Evolutionary conservation across 2,329 filamentous ascomycete genomes (phyloP), one percentile per base, ranked within the genome.

Genomic region (Eurotiales sp.): DNA sequence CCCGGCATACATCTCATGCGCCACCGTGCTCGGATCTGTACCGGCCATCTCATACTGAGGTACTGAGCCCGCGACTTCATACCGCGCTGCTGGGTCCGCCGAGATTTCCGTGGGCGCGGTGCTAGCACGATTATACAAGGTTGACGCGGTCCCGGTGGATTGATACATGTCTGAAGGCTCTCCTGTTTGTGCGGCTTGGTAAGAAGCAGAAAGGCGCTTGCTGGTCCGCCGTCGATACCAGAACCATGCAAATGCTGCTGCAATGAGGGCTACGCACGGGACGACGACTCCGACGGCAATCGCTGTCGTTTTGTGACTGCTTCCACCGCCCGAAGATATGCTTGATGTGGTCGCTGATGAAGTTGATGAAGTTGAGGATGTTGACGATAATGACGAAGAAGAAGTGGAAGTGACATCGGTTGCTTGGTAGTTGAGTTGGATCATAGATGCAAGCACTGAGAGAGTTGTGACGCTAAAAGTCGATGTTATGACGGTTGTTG

Each of bases 151-250:
- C n/a, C 14, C 19, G 8, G 36, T 22, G 2, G 39, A 34, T 21
- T 42, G 37, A 36, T 36, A 3, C 34, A 36, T 19, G 6, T 40
- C 15, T 14, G 46, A 14, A 14, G 46, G 46, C 2, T 17, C 19
- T 3, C 23, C 23, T 3, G 46, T 42, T 10, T 50, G 39, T 37
- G 21, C 39, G 14, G 39, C 21, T 43, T 50, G 39, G 12, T 43
- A 36, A 23, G 32, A 7, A 17, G 44, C 3, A 29, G 15, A 15
- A 12, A 3, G n/a, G 15, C n/a, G 39, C 12, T 43, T 29, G 6
- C n/a, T 36, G 3, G 39, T n/a, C n/a, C 30, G 19, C 10, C 47
- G 47, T n/a, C 47, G 39, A 23, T 50, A 50, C 39, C 39, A 50
- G 39, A 50, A 34, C 47, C 47, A 50, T 25, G 10, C 27, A 15